Evolutionary conservation across 1,139 yeast genomes (phyloP).

Genomic region (Yamadazyma dushanensis): DNA sequence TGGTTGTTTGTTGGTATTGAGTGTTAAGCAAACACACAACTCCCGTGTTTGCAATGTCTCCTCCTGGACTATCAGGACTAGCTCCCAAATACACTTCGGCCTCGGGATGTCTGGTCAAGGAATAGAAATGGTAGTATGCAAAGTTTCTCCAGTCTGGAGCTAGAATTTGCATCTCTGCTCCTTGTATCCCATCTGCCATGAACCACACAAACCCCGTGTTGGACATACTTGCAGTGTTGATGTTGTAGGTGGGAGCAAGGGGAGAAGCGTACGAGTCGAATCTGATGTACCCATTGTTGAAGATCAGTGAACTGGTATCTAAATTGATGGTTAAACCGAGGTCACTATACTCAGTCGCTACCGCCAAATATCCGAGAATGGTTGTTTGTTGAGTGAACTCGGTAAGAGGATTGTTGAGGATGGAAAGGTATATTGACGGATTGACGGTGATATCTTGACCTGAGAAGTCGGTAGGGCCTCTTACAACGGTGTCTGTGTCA

Average conservation of each 20-base stretch:
- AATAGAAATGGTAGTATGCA: constrained; percentile 25
- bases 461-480: constrained; percentile 17
- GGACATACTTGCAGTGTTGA: constrained; percentile 14
- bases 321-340: constrained; percentile 5
- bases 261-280: constrained; percentile 20
- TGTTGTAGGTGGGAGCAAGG: constrained; percentile 14
- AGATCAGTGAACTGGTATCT: constrained; percentile 4
- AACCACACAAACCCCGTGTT: constrained; percentile 29
- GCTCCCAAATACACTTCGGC: neutral
- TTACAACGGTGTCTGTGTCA: constrained; percentile 12
- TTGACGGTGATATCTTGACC: constrained; percentile 23
- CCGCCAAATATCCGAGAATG: constrained; percentile 24
- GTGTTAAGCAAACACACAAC: constrained; percentile 21
- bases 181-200: constrained; percentile 21
- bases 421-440: constrained; percentile 29
- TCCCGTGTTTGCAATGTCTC: constrained; percentile 16
- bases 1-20: constrained; percentile 17
- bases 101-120: constrained; percentile 16
- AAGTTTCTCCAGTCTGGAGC: constrained; percentile 21
- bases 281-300: constrained; percentile 21
- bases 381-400: constrained; percentile 19
- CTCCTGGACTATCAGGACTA: neutral
- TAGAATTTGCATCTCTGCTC: constrained; percentile 20
- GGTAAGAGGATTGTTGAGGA: constrained; percentile 24
- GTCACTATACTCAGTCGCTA: constrained; percentile 12